Base-by-base conservation (phyloP, 495 filamentous ascomycete species). In the Aspergillus olivimuriae region DNA sequence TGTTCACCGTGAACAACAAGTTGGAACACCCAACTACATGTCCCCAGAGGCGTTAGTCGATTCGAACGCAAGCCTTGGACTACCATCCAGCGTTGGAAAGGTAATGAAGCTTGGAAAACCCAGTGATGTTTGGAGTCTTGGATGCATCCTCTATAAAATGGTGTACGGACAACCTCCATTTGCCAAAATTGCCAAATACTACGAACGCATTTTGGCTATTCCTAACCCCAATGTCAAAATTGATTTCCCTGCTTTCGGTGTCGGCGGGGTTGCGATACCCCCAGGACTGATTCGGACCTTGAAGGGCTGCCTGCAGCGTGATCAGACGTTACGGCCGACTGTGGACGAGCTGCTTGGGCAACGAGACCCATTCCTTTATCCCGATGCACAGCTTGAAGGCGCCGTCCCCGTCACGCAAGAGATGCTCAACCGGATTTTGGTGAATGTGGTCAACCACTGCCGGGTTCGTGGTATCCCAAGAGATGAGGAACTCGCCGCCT, bases 1-100 rank as follows among this genome's bases (percentile, higher is more conserved):
- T 51, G 90, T 98, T 16, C 91, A 98, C 61, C 86, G 92, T 43
- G 94, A 98, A 53, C 84, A 84, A 14, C 88, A 95, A 62, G 81
- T 96, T 45, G 92, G 92, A 19, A 98, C 92, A 1, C 89, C 94
- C 2, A 98, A 95, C 60, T 98, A 97, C 73, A 97, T 98, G 94
- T 90, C 87, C 2, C 92, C 92, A 1, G 92, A 98, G 61, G 86
- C 85, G 16, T 72, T 97, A 52, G 78, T 91, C 47, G 94, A 98
- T 62, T 89, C 82, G 3, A 95, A 94, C 52, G 80, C 75, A 19
- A 72, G 75, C 7, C 62, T 75, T 37, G 72, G 79, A 4, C 61
- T 78, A 44, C 71, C 78, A 35, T 53, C 75, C 14, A 72, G 68
- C 39, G 74, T 76, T 24, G 81, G 82, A 2, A 86, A 90, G 51